These are phyloP conservation scores for Apophysomyces variabilis DNA, from an alignment of 371 early-diverging fungal species.

Conservation along the genomic window DNA sequence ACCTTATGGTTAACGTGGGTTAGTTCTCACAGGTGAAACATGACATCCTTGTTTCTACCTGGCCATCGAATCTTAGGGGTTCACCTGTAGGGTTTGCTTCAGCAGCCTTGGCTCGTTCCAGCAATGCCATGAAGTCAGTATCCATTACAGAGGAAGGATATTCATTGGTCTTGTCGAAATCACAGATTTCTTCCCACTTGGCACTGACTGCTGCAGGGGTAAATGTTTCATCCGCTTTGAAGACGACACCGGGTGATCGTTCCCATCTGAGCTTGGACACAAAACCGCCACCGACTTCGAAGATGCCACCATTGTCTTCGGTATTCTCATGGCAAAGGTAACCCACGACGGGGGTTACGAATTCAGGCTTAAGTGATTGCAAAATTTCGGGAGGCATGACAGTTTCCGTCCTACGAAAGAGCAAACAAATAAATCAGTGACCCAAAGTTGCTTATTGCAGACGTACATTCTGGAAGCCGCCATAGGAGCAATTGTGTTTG, in stretches of 20 bases:
- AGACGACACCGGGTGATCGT: constrained; percentile 88
- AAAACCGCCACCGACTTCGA: constrained; percentile 96
- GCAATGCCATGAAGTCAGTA: constrained; percentile 82
- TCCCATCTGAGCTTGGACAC: constrained; percentile 94
- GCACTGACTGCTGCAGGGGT: constrained; percentile 82
- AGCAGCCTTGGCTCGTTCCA: constrained; percentile 77
- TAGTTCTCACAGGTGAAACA: too few relatives aligned
- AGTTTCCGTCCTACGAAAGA: constrained; percentile 71
- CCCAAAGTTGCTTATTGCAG: background rate
- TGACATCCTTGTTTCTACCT: constrained; percentile 21
- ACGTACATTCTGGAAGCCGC: constrained; percentile 93
- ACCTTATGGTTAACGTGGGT: constrained; percentile 48
- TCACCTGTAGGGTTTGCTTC: constrained; percentile 63
- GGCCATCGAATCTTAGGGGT: constrained; percentile 79
- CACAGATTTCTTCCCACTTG: constrained; percentile 77
- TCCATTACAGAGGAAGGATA: constrained; percentile 83
- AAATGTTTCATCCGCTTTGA: constrained; percentile 89
- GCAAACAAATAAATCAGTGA: background rate
- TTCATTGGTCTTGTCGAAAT: constrained; percentile 68
- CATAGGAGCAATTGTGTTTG: constrained; percentile 96
- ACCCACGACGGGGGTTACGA: constrained; percentile 94
- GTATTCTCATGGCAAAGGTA: constrained; percentile 90
- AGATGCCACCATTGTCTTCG: constrained; percentile 86
- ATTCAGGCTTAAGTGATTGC: constrained; percentile 93
- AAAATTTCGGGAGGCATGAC: constrained; percentile 95